Conservation (phyloP, 1,284 basidiomycete genomes). For the Irpex rosettiformis region DNA sequence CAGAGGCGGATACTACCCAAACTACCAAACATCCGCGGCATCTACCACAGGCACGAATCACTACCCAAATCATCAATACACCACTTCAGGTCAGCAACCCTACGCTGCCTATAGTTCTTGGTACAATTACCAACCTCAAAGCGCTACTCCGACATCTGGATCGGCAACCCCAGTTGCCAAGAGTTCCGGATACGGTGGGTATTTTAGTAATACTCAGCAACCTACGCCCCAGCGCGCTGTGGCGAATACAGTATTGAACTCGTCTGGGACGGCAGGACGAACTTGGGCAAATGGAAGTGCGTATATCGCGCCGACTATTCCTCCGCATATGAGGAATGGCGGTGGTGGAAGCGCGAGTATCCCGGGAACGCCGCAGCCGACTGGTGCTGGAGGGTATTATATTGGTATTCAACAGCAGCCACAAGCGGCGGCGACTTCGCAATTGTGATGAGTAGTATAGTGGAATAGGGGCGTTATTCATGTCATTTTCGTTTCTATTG, state of each 20-base stretch:
- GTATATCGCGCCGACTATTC: conserved; percentile 36
- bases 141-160: conserved; percentile 10
- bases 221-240: conserved; percentile 40
- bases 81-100: conserved; percentile 20
- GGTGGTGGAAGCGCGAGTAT: conserved; percentile 15
- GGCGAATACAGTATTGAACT: conserved; percentile 40
- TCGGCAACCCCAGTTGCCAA: no score
- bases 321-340: conserved; percentile 34
- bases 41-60: conserved; percentile 15
- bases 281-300: conserved; percentile 25
- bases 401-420: conserved; percentile 22
- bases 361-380: conserved; percentile 23
- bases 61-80: conserved; percentile 28
- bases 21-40: conserved; percentile 14
- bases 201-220: no score
- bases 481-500: background rate
- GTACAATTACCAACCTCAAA: conserved; percentile 28
- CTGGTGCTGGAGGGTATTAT: conserved; percentile 23
- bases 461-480: background rate
- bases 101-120: conserved; percentile 33
- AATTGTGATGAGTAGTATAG: background rate
- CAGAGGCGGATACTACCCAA: conserved; percentile 18
- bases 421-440: conserved; percentile 2
- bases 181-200: conserved; percentile 29
- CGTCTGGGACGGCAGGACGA: conserved; percentile 27